These are phyloP conservation scores for barley (Hordeum vulgare) DNA, from an alignment of 176 grass and related monocot species.

Conservation along the genomic window MorexV3_pseudomolecules_assembly NC_058521.1:13240356-13240855, in stretches of 20 bases:
- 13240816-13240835: too few species aligned
- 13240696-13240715: neutral
- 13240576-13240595: neutral
- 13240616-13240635: neutral
- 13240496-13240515: too few species aligned
- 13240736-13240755: neutral
- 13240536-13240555: too few species aligned
- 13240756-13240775: too few species aligned
- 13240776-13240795: neutral
- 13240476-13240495: too few species aligned
- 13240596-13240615: slow-evolving; percentile 12
- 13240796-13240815: neutral
- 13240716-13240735: neutral
- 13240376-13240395: neutral
- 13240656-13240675: neutral
- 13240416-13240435: neutral
- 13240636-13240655: too few species aligned
- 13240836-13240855: too few species aligned
- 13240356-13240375: neutral
- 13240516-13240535: too few species aligned
- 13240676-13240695: neutral
- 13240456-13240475: neutral
- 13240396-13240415: neutral
- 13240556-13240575: too few species aligned
- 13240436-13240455: neutral